Percentiles rank a stretch among this genome's conserved stretches.
Evolutionary conservation across 192 early-diverging fungal genomes (phyloP).

Genomic region (Dimargaris xerosporica): DNA sequence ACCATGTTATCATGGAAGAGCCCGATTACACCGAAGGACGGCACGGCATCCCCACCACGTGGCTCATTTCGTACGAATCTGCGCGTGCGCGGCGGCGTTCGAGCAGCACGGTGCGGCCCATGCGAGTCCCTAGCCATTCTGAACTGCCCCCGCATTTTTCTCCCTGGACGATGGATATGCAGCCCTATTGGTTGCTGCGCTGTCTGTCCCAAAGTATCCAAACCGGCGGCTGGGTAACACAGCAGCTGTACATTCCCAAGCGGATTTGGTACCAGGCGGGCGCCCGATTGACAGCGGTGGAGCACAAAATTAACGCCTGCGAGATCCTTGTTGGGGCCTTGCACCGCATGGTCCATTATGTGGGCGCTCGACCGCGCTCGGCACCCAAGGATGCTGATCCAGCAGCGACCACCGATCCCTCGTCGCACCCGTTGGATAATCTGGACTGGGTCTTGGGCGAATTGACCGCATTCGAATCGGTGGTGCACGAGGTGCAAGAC

Average conservation of each 20-base stretch:
- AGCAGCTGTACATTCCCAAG: slow-evolving; percentile 27
- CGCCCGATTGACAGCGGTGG: slow-evolving; percentile 30
- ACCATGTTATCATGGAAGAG: slow-evolving; percentile 5
- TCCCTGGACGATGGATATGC: slow-evolving; percentile 13
- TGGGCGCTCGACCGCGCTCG: slow-evolving; percentile 15
- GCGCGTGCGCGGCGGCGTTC: not conserved
- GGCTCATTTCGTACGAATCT: too few species aligned
- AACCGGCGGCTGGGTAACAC: slow-evolving; percentile 25
- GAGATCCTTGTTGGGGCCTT: slow-evolving; percentile 26
- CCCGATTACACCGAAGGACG: not conserved
- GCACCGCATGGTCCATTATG: slow-evolving; percentile 21
- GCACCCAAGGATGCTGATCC: slow-evolving; percentile 7
- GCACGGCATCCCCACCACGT: too few species aligned
- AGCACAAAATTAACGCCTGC: slow-evolving; percentile 27
- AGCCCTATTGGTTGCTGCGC: slow-evolving; percentile 23
- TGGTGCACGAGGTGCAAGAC: not conserved
- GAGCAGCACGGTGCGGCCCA: slow-evolving; percentile 8
- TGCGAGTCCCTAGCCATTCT: not conserved
- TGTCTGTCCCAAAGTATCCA: slow-evolving; percentile 28
- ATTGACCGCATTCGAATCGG: not conserved
- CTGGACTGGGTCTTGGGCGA: slow-evolving; percentile 29
- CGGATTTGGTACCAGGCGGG: slow-evolving; percentile 32
- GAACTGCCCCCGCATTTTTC: slow-evolving; percentile 18
- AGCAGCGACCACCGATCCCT: too few species aligned
- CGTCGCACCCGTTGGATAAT: slow-evolving; percentile 15